Evolutionary conservation across 192 early-diverging fungal species (phyloP).

Genomic region (Chytriomyces hyalinus): DNA sequence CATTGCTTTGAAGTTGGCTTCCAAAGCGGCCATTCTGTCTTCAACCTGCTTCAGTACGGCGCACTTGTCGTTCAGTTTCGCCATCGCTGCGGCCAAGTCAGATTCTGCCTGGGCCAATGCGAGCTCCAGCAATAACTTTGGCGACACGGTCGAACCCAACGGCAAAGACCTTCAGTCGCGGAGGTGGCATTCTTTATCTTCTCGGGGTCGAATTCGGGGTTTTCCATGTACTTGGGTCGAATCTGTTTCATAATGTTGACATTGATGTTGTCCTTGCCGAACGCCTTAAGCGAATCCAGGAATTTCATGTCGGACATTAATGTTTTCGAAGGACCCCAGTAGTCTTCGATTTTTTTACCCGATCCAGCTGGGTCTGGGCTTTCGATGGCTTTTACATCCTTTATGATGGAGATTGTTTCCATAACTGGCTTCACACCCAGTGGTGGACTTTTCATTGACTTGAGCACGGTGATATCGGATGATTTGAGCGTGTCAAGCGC

Average conservation of each 20-base stretch:
- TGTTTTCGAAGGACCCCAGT: conserved; percentile 64
- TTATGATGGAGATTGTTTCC: conserved; percentile 69
- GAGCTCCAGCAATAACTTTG: conserved; percentile 62
- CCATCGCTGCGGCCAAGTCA: conserved; percentile 61
- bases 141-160: conserved; percentile 67
- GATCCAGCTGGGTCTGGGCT: conserved; percentile 62
- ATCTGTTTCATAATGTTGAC: conserved; percentile 64
- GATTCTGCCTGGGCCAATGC: conserved; percentile 60
- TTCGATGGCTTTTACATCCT: conserved; percentile 67
- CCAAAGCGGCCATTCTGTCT: conserved; percentile 59
- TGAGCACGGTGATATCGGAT: conserved; percentile 63
- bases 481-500: conserved; percentile 66
- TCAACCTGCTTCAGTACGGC: conserved; percentile 63
- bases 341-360: conserved; percentile 67
- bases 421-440: conserved; percentile 66
- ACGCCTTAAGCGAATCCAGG: conserved; percentile 57
- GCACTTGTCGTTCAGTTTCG: conserved; percentile 61
- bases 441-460: conserved; percentile 68
- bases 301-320: conserved; percentile 62
- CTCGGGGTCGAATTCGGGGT: conserved; percentile 69
- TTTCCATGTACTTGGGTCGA: conserved; percentile 63
- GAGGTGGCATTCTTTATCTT: conserved; percentile 66
- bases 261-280: conserved; percentile 66
- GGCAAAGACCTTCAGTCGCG: conserved; percentile 63
- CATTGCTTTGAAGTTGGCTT: conserved; percentile 62